These are phyloP conservation scores for Prosopis cineraria DNA, from an alignment of 306 rosid genomes.

Conservation along the genomic window DNA sequence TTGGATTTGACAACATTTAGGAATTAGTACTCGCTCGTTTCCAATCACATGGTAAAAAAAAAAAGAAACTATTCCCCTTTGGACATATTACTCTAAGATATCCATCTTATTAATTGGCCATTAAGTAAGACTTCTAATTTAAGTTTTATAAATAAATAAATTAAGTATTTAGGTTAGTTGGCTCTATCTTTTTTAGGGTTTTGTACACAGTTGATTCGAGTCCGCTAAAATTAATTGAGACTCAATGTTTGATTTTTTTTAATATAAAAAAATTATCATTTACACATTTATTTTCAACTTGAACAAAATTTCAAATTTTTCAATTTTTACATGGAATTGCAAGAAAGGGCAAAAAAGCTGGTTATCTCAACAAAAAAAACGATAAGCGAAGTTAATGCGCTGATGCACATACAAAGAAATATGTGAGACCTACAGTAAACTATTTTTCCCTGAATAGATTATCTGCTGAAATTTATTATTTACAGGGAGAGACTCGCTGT, in stretches of 20 bases:
- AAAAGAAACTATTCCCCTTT: constrained; percentile 29
- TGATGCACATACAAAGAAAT: background rate
- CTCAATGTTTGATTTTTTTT: background rate
- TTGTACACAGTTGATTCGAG: no score
- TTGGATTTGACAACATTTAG: constrained; percentile 83
- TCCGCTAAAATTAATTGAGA: background rate
- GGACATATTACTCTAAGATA: constrained; percentile 3
- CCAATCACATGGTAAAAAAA: constrained; percentile 21
- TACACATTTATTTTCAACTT: background rate
- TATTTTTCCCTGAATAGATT: background rate
- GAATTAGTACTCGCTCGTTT: constrained; percentile 50
- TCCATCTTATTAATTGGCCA: background rate
- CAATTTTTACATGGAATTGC: background rate
- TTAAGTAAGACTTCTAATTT: background rate
- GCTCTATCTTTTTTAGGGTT: no score
- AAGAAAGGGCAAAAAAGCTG: background rate
- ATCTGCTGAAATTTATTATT: background rate
- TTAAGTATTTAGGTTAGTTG: no score
- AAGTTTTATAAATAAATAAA: no score
- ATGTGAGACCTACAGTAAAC: background rate
- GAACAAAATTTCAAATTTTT: background rate
- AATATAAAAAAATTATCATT: no score
- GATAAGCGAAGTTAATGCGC: background rate
- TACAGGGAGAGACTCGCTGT: background rate
- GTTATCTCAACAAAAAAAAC: background rate